phyloP scores from a whole-genome alignment of 441 rosid genomes.

The Gossypium gossypioides region DNA sequence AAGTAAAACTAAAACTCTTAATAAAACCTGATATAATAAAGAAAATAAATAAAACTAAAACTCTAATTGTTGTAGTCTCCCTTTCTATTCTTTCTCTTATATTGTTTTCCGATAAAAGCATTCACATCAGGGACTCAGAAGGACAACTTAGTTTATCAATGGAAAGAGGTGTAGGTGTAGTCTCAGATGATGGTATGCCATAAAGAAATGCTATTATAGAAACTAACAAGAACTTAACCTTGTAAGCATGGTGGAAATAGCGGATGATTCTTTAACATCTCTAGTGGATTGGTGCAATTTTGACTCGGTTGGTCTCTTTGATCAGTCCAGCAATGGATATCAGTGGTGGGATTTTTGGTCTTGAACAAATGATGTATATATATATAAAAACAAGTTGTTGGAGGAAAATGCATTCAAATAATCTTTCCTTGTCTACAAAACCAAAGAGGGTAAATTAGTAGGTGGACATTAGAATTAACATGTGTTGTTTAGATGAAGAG shows the following conservation, averaged over 20 bases:
- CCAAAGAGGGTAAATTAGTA: no score
- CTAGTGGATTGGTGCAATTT: constrained; percentile 61
- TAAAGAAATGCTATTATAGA: constrained; percentile 47
- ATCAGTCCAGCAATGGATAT: constrained; percentile 28
- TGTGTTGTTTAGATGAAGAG: no score
- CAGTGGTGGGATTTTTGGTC: background rate
- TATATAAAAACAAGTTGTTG: background rate
- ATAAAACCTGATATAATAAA: no score
- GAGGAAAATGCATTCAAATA: background rate
- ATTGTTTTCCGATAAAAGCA: no score
- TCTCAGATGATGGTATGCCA: constrained; percentile 30
- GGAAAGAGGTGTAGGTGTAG: no score
- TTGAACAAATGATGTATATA: background rate
- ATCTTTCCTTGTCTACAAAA: background rate
- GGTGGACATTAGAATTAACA: no score
- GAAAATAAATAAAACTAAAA: no score
- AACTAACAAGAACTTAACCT: constrained; percentile 44
- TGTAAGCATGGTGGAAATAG: constrained; percentile 45
- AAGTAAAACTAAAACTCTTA: no score
- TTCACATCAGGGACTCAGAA: no score
- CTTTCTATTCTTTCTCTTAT: no score
- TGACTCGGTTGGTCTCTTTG: constrained; percentile 44
- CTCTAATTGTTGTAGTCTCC: no score
- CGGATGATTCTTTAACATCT: constrained; percentile 63
- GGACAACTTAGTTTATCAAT: no score